phyloP scores from a whole-genome alignment of 2,329 filamentous ascomycete species.

The Basipetospora chlamydospora region DNA sequence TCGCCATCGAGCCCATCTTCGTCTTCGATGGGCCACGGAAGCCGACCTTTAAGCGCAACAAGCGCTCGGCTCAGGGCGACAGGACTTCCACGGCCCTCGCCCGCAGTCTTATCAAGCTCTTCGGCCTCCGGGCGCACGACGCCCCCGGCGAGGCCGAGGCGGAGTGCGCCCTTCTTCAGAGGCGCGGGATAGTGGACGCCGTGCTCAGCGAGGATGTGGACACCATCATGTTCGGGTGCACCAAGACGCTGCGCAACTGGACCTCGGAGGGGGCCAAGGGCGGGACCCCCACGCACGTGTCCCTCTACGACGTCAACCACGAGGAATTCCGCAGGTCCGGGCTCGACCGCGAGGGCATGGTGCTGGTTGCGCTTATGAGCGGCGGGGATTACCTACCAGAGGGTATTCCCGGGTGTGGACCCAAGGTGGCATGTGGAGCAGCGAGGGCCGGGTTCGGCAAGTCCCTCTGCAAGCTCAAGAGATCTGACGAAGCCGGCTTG shows the following conservation, averaged over 20 bases:
- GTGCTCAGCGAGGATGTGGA: slow-evolving; percentile 95
- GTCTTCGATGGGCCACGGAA: slow-evolving; percentile 82
- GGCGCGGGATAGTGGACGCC: slow-evolving; percentile 71
- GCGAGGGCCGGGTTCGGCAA: slow-evolving; percentile 76
- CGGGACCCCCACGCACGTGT: slow-evolving; percentile 71
- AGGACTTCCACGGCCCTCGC: slow-evolving; percentile 58
- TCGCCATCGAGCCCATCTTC: slow-evolving; percentile 76
- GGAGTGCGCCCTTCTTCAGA: slow-evolving; percentile 79
- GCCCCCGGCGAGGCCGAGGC: slow-evolving; percentile 93
- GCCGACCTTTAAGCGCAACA: slow-evolving; percentile 78
- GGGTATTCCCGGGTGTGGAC: slow-evolving; percentile 74
- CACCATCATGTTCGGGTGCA: slow-evolving; percentile 92
- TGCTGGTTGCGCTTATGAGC: slow-evolving; percentile 85
- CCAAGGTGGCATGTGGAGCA: slow-evolving; percentile 80
- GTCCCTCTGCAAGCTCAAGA: slow-evolving; percentile 52
- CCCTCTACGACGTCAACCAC: slow-evolving; percentile 54
- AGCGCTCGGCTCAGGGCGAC: slow-evolving; percentile 51
- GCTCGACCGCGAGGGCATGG: slow-evolving; percentile 77
- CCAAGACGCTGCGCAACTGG: slow-evolving; percentile 66
- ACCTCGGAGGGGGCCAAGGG: slow-evolving; percentile 54
- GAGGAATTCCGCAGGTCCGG: slow-evolving; percentile 37
- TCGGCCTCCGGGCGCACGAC: slow-evolving; percentile 71
- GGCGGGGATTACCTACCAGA: slow-evolving; percentile 88
- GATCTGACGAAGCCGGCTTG: slow-evolving; percentile 43
- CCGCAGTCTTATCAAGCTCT: slow-evolving; percentile 70